Evolutionary conservation across 768 basidiomycete genomes (phyloP).

Genomic region (Leccinum rimulosum): DNA sequence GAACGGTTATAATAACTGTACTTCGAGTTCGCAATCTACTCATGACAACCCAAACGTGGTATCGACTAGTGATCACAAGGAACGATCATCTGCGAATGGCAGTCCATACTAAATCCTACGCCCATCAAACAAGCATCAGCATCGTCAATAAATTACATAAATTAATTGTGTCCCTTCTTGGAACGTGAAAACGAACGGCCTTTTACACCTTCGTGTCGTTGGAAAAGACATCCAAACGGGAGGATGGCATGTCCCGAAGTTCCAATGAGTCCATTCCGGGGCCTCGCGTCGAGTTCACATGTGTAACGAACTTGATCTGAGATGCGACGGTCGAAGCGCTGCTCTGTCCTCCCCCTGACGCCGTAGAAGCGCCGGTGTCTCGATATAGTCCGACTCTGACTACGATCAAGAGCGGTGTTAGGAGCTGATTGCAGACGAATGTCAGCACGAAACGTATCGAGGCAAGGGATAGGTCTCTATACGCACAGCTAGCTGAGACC

Average conservation of each 20-base stretch:
- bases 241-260: background rate
- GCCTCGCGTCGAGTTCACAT: background rate
- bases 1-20: too few relatives aligned
- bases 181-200: background rate
- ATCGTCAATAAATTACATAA: background rate
- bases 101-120: background rate
- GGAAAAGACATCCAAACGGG: background rate
- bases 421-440: slow-evolving; percentile 4
- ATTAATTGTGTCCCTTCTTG: background rate
- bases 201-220: background rate
- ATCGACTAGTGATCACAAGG: background rate
- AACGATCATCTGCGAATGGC: background rate
- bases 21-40: background rate
- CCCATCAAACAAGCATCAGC: background rate
- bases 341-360: background rate
- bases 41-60: background rate
- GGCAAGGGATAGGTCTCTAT: background rate
- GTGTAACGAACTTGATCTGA: background rate
- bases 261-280: background rate
- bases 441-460: background rate
- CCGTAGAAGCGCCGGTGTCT: background rate
- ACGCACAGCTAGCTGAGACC: slow-evolving; percentile 21
- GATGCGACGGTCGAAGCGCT: background rate
- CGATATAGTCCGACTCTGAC: slow-evolving; percentile 14
- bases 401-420: slow-evolving; percentile 19